phyloP scores from a whole-genome alignment of 768 basidiomycete species.

The Leccinum pellstonianum region DNA sequence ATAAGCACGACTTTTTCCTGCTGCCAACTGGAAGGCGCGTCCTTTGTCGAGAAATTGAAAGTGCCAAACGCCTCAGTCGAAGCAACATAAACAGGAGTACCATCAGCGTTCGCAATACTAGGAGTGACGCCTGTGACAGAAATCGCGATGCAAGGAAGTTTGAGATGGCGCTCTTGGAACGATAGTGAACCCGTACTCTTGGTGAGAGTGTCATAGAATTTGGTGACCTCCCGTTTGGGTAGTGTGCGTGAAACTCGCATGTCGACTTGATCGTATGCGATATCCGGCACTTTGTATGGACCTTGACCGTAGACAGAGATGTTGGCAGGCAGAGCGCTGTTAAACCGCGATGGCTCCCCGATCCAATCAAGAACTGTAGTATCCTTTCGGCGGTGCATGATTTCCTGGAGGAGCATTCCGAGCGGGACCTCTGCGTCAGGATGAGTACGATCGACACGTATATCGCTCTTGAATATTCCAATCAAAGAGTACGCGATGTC shows the following conservation, averaged over 20 bases:
- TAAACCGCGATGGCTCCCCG: conserved; percentile 15
- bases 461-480: conserved; percentile 17
- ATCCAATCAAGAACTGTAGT: conserved; percentile 21
- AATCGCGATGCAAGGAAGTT: conserved; percentile 16
- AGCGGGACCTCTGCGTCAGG: conserved; percentile 9
- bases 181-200: not conserved
- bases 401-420: conserved; percentile 15
- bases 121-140: not conserved
- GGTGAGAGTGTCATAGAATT: not conserved
- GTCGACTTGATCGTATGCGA: not conserved
- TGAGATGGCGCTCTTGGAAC: conserved; percentile 10
- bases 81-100: not conserved
- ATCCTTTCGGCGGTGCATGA: conserved; percentile 12
- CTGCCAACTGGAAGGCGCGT: not conserved
- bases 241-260: not conserved
- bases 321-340: conserved; percentile 15
- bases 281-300: not conserved
- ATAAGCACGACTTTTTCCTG: conserved; percentile 4
- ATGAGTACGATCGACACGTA: conserved; percentile 1
- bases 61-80: conserved; percentile 3
- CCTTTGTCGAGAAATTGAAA: not conserved
- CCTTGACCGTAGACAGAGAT: conserved; percentile 13
- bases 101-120: not conserved
- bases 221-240: not conserved
- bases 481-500: conserved; percentile 19